A percentile compares a stretch with the other conserved stretches of the same genome.
phyloP scores from a whole-genome alignment of 108 stramenopile genomes.

The Chaetoceros muelleri region DNA sequence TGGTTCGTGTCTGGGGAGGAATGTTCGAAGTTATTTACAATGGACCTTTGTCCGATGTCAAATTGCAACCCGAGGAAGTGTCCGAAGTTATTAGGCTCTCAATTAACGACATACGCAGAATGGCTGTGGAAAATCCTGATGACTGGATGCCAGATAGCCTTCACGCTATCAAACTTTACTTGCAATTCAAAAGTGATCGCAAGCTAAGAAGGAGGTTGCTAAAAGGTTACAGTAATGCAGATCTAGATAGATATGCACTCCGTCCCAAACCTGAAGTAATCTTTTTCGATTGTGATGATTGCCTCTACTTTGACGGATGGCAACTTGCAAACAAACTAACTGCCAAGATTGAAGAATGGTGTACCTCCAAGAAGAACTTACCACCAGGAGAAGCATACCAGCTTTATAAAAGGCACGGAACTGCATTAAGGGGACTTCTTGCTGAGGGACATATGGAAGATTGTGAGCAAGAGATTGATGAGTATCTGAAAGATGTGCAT shows the following conservation, averaged over 20 bases:
- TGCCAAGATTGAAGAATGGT: slow-evolving; percentile 53
- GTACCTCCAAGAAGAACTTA: slow-evolving; percentile 19
- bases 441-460: slow-evolving; percentile 42
- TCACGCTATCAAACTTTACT: slow-evolving; percentile 35
- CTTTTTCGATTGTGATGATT: slow-evolving; percentile 75
- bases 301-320: slow-evolving; percentile 64
- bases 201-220: slow-evolving; percentile 16
- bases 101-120: slow-evolving; percentile 13
- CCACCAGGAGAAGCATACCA: slow-evolving; percentile 40
- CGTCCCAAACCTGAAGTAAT: slow-evolving; percentile 35
- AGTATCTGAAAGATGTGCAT: slow-evolving; percentile 36
- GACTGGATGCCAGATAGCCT: slow-evolving; percentile 41
- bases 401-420: slow-evolving; percentile 53
- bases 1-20: slow-evolving; percentile 41
- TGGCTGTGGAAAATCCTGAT: slow-evolving; percentile 15
- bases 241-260: slow-evolving; percentile 19
- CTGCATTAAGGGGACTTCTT: slow-evolving; percentile 45
- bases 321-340: slow-evolving; percentile 36
- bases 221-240: slow-evolving; percentile 21
- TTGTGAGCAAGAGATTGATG: slow-evolving; percentile 33
- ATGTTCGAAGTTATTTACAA: slow-evolving; percentile 31
- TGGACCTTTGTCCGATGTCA: slow-evolving; percentile 21
- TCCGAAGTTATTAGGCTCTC: slow-evolving; percentile 24
- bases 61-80: slow-evolving; percentile 37
- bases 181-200: slow-evolving; percentile 11